Percentiles rank a stretch among this genome's conserved stretches.
Conservation (phyloP, 1,139 yeast species). For the Saccharomyces hybrid region DNA sequence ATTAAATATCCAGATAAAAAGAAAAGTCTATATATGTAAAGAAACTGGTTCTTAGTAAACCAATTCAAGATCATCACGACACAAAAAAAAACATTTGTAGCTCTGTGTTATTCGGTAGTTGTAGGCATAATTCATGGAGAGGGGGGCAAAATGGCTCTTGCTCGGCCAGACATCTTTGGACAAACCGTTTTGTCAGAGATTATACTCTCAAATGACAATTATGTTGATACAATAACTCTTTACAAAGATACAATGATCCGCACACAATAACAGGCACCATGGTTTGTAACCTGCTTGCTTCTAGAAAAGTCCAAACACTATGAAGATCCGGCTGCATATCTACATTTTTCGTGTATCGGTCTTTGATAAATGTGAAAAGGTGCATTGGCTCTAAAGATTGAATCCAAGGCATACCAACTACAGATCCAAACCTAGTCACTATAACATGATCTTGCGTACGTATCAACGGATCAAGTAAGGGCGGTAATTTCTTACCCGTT, state of each 20-base stretch:
- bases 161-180: no score
- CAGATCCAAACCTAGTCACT: slow-evolving; percentile 55
- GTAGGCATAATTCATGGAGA: no score
- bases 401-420: slow-evolving; percentile 94
- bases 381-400: slow-evolving; percentile 39
- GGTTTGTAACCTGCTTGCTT: neutral
- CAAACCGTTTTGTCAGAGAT: no score
- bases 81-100: no score
- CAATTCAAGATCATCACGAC: no score
- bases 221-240: slow-evolving; percentile 50
- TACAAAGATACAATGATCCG: slow-evolving; percentile 72
- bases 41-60: no score
- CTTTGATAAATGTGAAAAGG: slow-evolving; percentile 33
- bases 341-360: slow-evolving; percentile 33
- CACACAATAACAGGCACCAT: slow-evolving; percentile 49
- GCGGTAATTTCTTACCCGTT: slow-evolving; percentile 54
- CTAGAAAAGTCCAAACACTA: neutral
- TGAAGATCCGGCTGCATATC: slow-evolving; percentile 12
- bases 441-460: slow-evolving; percentile 47
- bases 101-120: no score
- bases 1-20: no score
- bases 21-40: no score
- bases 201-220: neutral
- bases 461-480: slow-evolving; percentile 47
- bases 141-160: neutral